Evolutionary conservation across 2,329 filamentous ascomycete genomes (phyloP).

Genomic region (Phialemonium atrogriseum): DNA sequence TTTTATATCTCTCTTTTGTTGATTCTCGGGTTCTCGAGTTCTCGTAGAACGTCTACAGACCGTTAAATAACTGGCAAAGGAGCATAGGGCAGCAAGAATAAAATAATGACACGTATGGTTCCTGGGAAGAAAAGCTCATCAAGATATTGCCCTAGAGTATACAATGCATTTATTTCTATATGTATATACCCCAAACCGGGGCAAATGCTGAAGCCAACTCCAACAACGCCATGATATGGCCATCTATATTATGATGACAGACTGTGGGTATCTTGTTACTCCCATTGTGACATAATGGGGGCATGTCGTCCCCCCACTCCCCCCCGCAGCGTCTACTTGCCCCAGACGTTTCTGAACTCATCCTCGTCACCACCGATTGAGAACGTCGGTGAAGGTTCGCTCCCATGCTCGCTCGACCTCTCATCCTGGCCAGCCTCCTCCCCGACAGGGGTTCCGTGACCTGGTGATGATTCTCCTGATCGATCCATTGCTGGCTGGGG

Average conservation of each 20-base stretch:
- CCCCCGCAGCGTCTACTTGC: not conserved
- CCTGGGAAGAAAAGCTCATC: too few species aligned
- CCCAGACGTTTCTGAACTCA: constrained; percentile 40
- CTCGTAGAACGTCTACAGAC: too few species aligned
- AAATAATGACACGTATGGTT: too few species aligned
- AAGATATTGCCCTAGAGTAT: too few species aligned
- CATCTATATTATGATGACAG: not conserved
- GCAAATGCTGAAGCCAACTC: not conserved
- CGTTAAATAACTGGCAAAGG: too few species aligned
- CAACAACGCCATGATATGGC: constrained; percentile 2
- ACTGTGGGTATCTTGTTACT: not conserved
- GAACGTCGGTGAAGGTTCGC: constrained; percentile 8
- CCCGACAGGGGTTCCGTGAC: too few species aligned
- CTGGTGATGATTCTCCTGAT: constrained; percentile 8
- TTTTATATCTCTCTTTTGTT: too few species aligned
- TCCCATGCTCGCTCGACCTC: constrained; percentile 1
- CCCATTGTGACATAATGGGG: not conserved
- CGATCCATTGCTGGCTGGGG: too few species aligned
- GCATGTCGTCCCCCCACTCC: not conserved
- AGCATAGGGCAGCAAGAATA: too few species aligned
- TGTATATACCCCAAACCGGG: too few species aligned
- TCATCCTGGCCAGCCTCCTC: constrained; percentile 7
- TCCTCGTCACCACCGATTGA: constrained; percentile 25
- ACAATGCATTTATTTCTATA: too few species aligned
- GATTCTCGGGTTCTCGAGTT: too few species aligned